Evolutionary conservation across 2,329 filamentous ascomycete species (phyloP).

Genomic region (Xylaria sp.): DNA sequence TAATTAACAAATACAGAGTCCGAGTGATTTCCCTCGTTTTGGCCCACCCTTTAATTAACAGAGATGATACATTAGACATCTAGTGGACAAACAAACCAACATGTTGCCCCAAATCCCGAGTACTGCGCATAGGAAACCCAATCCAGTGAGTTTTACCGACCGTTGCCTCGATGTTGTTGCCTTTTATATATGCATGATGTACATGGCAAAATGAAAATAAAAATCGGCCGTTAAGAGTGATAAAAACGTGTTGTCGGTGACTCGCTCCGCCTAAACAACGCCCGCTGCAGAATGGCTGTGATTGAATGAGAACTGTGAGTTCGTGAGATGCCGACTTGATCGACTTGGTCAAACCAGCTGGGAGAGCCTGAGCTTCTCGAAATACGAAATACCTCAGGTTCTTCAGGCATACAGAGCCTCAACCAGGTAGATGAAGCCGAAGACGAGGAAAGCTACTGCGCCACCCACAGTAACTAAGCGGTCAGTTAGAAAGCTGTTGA

Average conservation of each 20-base stretch:
- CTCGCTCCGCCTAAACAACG: slow-evolving; percentile 13
- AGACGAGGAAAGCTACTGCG: slow-evolving; percentile 85
- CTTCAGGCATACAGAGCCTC: slow-evolving; percentile 70
- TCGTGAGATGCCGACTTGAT: slow-evolving; percentile 19
- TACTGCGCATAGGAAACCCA: background rate
- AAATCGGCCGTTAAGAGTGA: background rate
- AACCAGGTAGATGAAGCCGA: slow-evolving; percentile 88
- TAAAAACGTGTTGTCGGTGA: background rate
- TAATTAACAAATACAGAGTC: background rate
- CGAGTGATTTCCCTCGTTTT: background rate
- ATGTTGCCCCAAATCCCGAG: slow-evolving; percentile 12
- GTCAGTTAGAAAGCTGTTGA: slow-evolving; percentile 22
- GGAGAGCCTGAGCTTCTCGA: background rate
- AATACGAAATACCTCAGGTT: background rate
- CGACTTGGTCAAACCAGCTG: background rate
- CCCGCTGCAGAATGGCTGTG: slow-evolving; percentile 8
- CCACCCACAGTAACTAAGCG: slow-evolving; percentile 95
- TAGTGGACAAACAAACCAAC: slow-evolving; percentile 1
- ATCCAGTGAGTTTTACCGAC: slow-evolving; percentile 5
- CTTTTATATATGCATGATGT: slow-evolving; percentile 23
- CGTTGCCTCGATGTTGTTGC: background rate
- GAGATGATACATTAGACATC: background rate
- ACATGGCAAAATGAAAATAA: slow-evolving; percentile 28
- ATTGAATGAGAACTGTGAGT: slow-evolving; percentile 16
- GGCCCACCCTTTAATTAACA: background rate